Conservation (phyloP, 1,284 basidiomycete genomes). For the Apiotrichum akiyoshidainum region DNA sequence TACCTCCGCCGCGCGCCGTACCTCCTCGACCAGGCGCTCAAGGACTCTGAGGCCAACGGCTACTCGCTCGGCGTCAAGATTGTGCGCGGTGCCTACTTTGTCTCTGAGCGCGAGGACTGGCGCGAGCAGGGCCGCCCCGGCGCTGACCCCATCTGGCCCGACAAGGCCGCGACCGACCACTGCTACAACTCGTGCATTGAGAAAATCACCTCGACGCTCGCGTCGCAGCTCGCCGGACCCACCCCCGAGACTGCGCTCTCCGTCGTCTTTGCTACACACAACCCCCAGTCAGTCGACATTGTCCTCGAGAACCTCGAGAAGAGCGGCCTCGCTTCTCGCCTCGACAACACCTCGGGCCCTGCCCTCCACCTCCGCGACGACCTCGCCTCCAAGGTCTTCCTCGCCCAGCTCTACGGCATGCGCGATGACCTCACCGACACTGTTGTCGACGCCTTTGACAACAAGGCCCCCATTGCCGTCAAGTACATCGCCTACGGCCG, state of each 20-base stretch:
- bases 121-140: constrained; percentile 36
- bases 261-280: constrained; percentile 83
- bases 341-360: not conserved
- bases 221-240: constrained; percentile 52
- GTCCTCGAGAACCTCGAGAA: constrained; percentile 63
- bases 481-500: constrained; percentile 83
- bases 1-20: constrained; percentile 65
- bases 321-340: constrained; percentile 57
- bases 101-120: constrained; percentile 60
- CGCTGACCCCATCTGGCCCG: constrained; percentile 53
- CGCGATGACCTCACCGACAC: constrained; percentile 72
- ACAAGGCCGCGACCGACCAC: constrained; percentile 66
- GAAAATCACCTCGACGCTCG: constrained; percentile 56
- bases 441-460: constrained; percentile 60
- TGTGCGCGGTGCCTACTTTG: constrained; percentile 90
- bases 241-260: constrained; percentile 56
- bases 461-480: constrained; percentile 64
- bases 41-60: constrained; percentile 64
- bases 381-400: constrained; percentile 60
- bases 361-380: constrained; percentile 12
- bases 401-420: constrained; percentile 88
- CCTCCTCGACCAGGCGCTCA: constrained; percentile 65
- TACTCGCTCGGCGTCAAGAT: constrained; percentile 90
- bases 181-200: constrained; percentile 71
- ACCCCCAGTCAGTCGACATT: constrained; percentile 63